Evolutionary conservation across 2,329 filamentous ascomycete genomes (phyloP).

Genomic region (Graphilbum fragrans): DNA sequence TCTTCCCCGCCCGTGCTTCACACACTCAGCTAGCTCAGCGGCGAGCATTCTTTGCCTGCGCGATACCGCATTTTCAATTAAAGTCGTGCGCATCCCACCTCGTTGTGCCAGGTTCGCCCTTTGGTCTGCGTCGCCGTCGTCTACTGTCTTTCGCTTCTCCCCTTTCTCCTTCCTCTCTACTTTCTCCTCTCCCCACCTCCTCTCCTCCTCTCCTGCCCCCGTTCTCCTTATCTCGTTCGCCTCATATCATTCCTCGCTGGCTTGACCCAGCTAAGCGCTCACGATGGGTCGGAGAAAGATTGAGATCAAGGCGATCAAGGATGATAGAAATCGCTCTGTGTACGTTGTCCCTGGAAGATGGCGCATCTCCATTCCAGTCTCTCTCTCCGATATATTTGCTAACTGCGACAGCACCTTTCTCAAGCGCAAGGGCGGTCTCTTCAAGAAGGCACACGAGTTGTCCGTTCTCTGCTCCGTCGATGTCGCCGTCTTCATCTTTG

Average conservation of each 20-base stretch:
- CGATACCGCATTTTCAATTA: background rate
- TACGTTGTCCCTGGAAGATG: conserved; percentile 38
- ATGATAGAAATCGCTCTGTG: conserved; percentile 96
- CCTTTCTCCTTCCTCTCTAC: no score
- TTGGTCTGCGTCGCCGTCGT: background rate
- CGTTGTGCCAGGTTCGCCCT: background rate
- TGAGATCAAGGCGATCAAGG: conserved; percentile 98
- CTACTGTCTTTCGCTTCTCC: background rate
- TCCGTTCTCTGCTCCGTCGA: conserved; percentile 97
- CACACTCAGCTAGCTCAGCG: no score
- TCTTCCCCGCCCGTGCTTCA: no score
- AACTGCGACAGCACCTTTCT: conserved; percentile 64
- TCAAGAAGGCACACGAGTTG: conserved; percentile 98
- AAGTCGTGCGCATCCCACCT: background rate
- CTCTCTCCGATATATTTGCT: conserved; percentile 2
- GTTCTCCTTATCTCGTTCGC: background rate
- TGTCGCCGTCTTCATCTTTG: conserved; percentile 97
- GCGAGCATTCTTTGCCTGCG: no score
- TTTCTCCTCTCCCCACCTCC: background rate
- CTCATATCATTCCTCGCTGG: background rate
- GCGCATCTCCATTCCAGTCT: conserved; percentile 11
- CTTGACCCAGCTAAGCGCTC: conserved; percentile 7
- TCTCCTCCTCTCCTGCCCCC: background rate
- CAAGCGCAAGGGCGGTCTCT: conserved; percentile 95
- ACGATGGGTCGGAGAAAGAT: conserved; percentile 97